These are phyloP conservation scores for Magnolia kwangsiensis DNA, from an alignment of 164 flowering plant genomes.

Conservation along the genomic window DNA sequence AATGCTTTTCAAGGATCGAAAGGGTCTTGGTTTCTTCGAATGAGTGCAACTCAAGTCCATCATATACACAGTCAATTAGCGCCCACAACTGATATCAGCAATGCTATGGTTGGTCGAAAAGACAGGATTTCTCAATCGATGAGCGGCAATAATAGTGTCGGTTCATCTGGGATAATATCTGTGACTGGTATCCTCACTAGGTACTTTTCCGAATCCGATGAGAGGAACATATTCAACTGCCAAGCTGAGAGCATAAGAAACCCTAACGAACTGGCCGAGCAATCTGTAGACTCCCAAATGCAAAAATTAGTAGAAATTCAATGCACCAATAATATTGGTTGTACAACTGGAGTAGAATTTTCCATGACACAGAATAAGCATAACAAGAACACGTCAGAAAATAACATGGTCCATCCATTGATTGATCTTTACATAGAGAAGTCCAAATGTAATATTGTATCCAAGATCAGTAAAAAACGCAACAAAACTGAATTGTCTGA, in stretches of 20 bases:
- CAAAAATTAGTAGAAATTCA: neutral
- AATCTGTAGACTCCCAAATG: neutral
- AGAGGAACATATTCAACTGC: constrained; percentile 11
- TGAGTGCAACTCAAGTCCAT: constrained; percentile 20
- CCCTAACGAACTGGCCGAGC: neutral
- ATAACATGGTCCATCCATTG: neutral
- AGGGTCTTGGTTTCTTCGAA: constrained; percentile 44
- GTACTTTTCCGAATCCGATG: constrained; percentile 35
- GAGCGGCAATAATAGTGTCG: constrained; percentile 2
- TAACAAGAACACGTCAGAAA: neutral
- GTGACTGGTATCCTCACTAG: constrained; percentile 41
- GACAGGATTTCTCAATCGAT: neutral
- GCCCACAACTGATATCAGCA: neutral
- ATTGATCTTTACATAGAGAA: neutral
- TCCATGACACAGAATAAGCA: neutral
- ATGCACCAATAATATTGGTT: neutral
- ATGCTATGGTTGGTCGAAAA: neutral
- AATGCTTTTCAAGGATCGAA: constrained; percentile 37
- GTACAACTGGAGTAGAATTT: neutral
- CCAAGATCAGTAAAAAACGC: neutral
- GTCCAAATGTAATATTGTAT: neutral
- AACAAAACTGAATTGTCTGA: neutral
- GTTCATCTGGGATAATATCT: constrained; percentile 32
- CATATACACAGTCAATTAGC: neutral
- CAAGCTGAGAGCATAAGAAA: neutral